These are phyloP conservation scores for Sporothrix schenckii DNA, from an alignment of 2,329 filamentous ascomycete species.

Conservation along the genomic window DNA sequence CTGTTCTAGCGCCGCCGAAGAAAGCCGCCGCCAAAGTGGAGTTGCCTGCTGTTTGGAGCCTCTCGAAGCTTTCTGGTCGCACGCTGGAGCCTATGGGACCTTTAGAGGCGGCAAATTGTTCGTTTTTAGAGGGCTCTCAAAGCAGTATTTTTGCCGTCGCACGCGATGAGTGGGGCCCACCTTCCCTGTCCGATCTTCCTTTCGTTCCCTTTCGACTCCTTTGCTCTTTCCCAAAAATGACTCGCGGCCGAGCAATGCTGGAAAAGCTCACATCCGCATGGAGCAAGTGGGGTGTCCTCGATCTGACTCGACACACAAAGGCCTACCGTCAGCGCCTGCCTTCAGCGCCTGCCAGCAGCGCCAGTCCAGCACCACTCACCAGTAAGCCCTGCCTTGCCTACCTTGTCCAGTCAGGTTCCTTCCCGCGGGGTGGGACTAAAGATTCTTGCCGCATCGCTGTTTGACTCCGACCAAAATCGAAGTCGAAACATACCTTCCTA, in stretches of 20 bases:
- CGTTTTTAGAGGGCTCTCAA: neutral
- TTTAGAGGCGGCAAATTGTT: too few species aligned
- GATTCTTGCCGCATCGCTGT: constrained; percentile 7
- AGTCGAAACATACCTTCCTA: constrained; percentile 31
- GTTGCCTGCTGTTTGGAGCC: neutral
- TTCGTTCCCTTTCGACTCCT: neutral
- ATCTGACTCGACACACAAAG: constrained; percentile 1
- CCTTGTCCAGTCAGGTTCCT: constrained; percentile 12
- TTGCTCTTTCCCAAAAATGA: constrained; percentile 20
- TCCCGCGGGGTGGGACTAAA: constrained; percentile 10
- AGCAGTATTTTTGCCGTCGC: neutral
- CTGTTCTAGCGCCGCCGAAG: constrained; percentile 19
- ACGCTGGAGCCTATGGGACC: too few species aligned
- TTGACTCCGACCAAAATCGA: neutral
- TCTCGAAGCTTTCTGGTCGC: constrained; percentile 1
- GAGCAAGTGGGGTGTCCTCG: constrained; percentile 30
- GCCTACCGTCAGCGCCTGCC: neutral
- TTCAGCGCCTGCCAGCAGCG: neutral
- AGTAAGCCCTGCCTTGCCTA: too few species aligned
- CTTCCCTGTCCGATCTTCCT: constrained; percentile 5
- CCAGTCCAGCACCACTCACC: too few species aligned
- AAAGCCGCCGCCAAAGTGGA: constrained; percentile 9
- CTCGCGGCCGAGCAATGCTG: constrained; percentile 15
- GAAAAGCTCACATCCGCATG: constrained; percentile 28
- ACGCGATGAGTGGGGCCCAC: constrained; percentile 15